phyloP scores from a whole-genome alignment of 805 yeast genomes.

The Starmerella scarabaei region DNA sequence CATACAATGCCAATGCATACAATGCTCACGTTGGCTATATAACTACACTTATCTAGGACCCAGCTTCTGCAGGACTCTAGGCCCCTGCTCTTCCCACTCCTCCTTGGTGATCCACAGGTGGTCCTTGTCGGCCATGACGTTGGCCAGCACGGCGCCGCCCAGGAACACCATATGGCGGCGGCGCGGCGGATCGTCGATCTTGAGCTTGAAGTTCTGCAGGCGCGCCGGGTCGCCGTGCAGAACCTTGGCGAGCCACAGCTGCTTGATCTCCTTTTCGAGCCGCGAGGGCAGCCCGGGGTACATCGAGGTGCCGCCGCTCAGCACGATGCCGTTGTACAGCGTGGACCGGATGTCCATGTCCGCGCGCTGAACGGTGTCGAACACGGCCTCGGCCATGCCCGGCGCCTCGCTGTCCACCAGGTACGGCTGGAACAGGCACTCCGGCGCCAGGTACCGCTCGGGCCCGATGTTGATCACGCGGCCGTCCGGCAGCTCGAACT shows the following conservation, averaged over 20 bases:
- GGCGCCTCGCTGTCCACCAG: constrained; percentile 94
- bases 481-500: constrained; percentile 92
- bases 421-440: constrained; percentile 91
- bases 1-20: too few species aligned
- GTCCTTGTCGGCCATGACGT: constrained; percentile 95
- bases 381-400: constrained; percentile 86
- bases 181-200: constrained; percentile 97
- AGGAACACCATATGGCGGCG: constrained; percentile 97
- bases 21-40: too few species aligned
- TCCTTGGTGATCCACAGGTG: constrained; percentile 95
- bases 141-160: constrained; percentile 97
- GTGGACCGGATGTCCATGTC: constrained; percentile 88
- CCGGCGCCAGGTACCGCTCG: constrained; percentile 94
- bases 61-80: constrained; percentile 67
- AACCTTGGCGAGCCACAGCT: constrained; percentile 84
- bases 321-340: constrained; percentile 78
- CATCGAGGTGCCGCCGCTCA: constrained; percentile 97
- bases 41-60: constrained; percentile 69
- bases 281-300: constrained; percentile 96
- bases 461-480: constrained; percentile 86
- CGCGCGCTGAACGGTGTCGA: constrained; percentile 86
- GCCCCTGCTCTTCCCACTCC: constrained; percentile 97
- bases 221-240: constrained; percentile 77
- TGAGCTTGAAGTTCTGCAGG: constrained; percentile 74
- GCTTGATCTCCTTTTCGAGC: constrained; percentile 89